Evolutionary conservation across 257 asterid genomes (phyloP).

Genomic region (Plantago ovata): DNA sequence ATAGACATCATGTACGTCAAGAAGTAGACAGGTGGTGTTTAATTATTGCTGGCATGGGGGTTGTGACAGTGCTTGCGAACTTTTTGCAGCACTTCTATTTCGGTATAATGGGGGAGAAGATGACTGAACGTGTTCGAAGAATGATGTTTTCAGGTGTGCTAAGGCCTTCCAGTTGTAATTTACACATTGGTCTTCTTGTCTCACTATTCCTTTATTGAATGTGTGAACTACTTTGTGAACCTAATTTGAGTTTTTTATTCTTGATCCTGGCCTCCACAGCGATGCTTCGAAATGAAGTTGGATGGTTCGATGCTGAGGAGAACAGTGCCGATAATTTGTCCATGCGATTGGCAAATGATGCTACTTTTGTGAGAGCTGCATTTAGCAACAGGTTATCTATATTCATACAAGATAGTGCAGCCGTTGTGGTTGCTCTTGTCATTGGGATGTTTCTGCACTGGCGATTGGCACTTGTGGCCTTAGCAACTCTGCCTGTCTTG

Average conservation of each 20-base stretch:
- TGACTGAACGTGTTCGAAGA: slow-evolving; percentile 99
- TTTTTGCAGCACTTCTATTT: slow-evolving; percentile 98
- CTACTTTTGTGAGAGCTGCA: slow-evolving; percentile 99
- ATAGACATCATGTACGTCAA: slow-evolving; percentile 44
- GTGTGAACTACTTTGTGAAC: slow-evolving; percentile 9
- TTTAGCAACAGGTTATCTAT: slow-evolving; percentile 97
- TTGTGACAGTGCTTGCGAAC: slow-evolving; percentile 91
- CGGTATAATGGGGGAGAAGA: slow-evolving; percentile 99
- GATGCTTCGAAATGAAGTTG: slow-evolving; percentile 99
- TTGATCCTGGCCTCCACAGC: slow-evolving; percentile 44
- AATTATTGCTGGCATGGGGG: slow-evolving; percentile 91
- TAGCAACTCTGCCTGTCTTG: slow-evolving; percentile 90
- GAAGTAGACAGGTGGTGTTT: slow-evolving; percentile 92
- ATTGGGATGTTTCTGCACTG: slow-evolving; percentile 92
- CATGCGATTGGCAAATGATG: slow-evolving; percentile 98
- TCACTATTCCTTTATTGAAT: slow-evolving; percentile 11
- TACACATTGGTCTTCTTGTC: slow-evolving; percentile 5
- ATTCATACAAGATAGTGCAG: slow-evolving; percentile 94
- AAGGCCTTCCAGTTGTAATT: slow-evolving; percentile 12
- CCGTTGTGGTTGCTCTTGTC: slow-evolving; percentile 87
- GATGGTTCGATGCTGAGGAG: slow-evolving; percentile 99
- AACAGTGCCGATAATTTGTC: slow-evolving; percentile 98
- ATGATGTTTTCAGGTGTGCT: slow-evolving; percentile 97
- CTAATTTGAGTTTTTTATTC: slow-evolving; percentile 6
- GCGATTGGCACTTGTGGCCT: slow-evolving; percentile 97